These are phyloP conservation scores for Cordyceps fumosorosea DNA, from an alignment of 2,329 filamentous ascomycete genomes.

Conservation along the genomic window DNA sequence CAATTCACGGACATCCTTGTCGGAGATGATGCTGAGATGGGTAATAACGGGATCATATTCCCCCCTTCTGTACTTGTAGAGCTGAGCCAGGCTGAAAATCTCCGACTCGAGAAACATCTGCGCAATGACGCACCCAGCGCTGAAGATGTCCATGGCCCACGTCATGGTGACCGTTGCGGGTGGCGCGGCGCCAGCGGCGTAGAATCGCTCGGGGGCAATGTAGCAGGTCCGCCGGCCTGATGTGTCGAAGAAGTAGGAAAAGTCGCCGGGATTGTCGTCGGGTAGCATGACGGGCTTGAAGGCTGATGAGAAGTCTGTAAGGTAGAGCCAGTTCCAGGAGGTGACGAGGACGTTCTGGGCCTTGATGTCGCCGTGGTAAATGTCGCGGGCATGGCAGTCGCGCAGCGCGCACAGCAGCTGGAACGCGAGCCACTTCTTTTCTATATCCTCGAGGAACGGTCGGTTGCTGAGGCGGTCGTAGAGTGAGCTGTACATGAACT, in stretches of 20 bases:
- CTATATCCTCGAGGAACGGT: constrained; percentile 92
- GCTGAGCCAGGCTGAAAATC: constrained; percentile 94
- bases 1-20: constrained; percentile 79
- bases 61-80: constrained; percentile 87
- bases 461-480: constrained; percentile 96
- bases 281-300: constrained; percentile 93
- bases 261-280: constrained; percentile 94
- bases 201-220: constrained; percentile 86
- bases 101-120: constrained; percentile 92
- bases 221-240: constrained; percentile 91
- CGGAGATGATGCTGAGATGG: constrained; percentile 78
- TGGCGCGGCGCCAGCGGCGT: constrained; percentile 60
- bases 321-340: constrained; percentile 98
- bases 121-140: constrained; percentile 91
- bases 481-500: constrained; percentile 92
- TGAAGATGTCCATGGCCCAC: constrained; percentile 99
- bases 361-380: constrained; percentile 98
- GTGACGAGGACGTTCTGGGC: constrained; percentile 95
- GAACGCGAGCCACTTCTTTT: constrained; percentile 98
- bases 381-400: constrained; percentile 80
- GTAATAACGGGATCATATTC: constrained; percentile 85
- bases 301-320: constrained; percentile 92
- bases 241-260: constrained; percentile 96
- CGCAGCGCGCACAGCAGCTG: constrained; percentile 87
- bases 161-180: constrained; percentile 54